Base-by-base conservation (phyloP, 768 basidiomycete genomes). In the Boletellus sp. region DNA sequence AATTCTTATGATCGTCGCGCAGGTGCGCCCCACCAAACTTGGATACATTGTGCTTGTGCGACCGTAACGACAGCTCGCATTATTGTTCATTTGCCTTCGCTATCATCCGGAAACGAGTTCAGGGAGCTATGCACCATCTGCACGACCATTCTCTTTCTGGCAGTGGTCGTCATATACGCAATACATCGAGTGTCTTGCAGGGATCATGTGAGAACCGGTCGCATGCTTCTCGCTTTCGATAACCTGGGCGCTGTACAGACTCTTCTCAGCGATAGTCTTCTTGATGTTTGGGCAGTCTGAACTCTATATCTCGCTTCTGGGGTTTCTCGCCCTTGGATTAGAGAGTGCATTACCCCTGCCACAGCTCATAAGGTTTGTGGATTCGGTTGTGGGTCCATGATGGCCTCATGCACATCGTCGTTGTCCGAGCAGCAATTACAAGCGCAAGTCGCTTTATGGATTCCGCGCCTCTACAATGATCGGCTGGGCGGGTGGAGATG, bases 311-410 rank as follows among this genome's bases (percentile, higher is more conserved):
- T 68, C 74, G 15, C 65, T 80, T 6, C 72, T 92, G 19, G 90
- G 90, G 0, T 93, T 89, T 60, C 57, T 87, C 35, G 87, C 90
- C 0, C 64, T 93, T 22, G 90, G 91, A 12, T 71, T 93, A 22
- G 90, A 92, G 67, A 92, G 89, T 56, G 89, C 86, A 3, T 69
- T 93, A n/a, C 90, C 90, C 7, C 78, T 93, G 47, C 90, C 90
- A 4, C 90, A 93, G 59, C 72, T 93, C 35, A 75, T 90, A 50
- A 90, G 85, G 90, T 84, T 51, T 17, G 68, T 61, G 17, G 19
- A 17, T 34, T 52, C 42, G 39, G 50, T 35, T 26, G 15, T 31
- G 48, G 19, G 47, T 49, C 38, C 20, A 47, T 26, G 53, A 39
- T 16, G 34, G 45, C 55, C 59, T 67, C 54, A 65, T 59, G 54